phyloP scores from a whole-genome alignment of 495 filamentous ascomycete species.

The Antarctomyces pellizariae region DNA sequence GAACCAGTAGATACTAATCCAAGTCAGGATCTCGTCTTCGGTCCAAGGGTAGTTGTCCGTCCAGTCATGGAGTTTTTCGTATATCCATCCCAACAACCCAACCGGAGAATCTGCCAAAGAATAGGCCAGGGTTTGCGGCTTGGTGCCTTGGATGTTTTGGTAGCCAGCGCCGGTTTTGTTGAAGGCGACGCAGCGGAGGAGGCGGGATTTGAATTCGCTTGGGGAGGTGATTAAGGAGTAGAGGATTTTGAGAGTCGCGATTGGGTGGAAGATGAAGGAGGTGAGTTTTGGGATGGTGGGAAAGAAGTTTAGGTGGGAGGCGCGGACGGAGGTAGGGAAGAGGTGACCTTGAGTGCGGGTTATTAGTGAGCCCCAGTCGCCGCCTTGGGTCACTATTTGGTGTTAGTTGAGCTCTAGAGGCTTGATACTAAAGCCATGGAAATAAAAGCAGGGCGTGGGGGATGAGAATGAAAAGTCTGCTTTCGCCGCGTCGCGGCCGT shows the following conservation, averaged over 20 bases:
- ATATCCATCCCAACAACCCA: slow-evolving; percentile 39
- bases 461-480: no score
- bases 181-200: slow-evolving; percentile 28
- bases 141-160: slow-evolving; percentile 28
- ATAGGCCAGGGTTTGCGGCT: slow-evolving; percentile 37
- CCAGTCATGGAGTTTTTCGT: slow-evolving; percentile 49
- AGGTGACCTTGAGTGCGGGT: slow-evolving; percentile 30
- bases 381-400: slow-evolving; percentile 34
- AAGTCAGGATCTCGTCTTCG: slow-evolving; percentile 41
- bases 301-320: slow-evolving; percentile 24
- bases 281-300: slow-evolving; percentile 1
- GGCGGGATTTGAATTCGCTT: slow-evolving; percentile 18
- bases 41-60: slow-evolving; percentile 42
- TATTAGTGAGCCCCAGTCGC: slow-evolving; percentile 45
- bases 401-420: neutral
- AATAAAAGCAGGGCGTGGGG: no score
- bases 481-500: no score
- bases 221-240: slow-evolving; percentile 15
- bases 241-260: slow-evolving; percentile 5
- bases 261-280: neutral
- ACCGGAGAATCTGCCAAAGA: slow-evolving; percentile 34
- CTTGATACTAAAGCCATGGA: neutral
- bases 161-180: slow-evolving; percentile 29
- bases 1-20: slow-evolving; percentile 40
- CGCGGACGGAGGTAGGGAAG: slow-evolving; percentile 31